These are phyloP conservation scores for Castanopsis chinensis DNA, from an alignment of 306 rosid species.

Conservation along the genomic window DNA sequence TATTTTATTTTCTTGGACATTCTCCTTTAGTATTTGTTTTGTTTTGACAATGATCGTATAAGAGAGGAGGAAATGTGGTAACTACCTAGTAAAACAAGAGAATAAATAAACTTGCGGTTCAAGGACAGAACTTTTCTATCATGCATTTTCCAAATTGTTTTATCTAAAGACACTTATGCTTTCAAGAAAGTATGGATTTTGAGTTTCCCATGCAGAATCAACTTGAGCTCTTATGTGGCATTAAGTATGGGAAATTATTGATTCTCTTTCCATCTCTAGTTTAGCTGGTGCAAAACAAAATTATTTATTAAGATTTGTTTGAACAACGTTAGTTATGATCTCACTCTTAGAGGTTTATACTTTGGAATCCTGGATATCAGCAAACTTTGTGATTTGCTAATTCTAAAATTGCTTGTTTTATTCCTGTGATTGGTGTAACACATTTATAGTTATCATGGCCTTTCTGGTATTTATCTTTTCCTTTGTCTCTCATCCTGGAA, in stretches of 20 bases:
- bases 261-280: not conserved
- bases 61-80: constrained; percentile 2
- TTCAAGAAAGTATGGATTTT: not conserved
- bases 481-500: not conserved
- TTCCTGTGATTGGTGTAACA: not conserved
- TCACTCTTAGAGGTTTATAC: not conserved
- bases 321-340: not conserved
- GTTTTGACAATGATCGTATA: not conserved
- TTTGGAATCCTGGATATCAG: not conserved
- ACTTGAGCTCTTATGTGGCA: not conserved
- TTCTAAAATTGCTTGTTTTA: not conserved
- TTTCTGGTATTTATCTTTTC: not conserved
- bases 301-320: not conserved
- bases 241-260: not conserved
- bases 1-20: not conserved
- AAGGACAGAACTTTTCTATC: not conserved
- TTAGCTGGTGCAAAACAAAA: not conserved
- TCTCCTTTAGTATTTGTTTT: constrained; percentile 14
- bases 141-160: not conserved
- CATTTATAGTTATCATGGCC: not conserved
- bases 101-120: constrained; percentile 3
- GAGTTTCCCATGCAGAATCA: not conserved
- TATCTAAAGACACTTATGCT: not conserved
- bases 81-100: not conserved
- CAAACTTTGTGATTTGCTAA: not conserved